Percentiles rank a stretch among this genome's conserved stretches.
phyloP scores from a whole-genome alignment of 2,329 filamentous ascomycete species.

The Aspergillus sp. region DNA sequence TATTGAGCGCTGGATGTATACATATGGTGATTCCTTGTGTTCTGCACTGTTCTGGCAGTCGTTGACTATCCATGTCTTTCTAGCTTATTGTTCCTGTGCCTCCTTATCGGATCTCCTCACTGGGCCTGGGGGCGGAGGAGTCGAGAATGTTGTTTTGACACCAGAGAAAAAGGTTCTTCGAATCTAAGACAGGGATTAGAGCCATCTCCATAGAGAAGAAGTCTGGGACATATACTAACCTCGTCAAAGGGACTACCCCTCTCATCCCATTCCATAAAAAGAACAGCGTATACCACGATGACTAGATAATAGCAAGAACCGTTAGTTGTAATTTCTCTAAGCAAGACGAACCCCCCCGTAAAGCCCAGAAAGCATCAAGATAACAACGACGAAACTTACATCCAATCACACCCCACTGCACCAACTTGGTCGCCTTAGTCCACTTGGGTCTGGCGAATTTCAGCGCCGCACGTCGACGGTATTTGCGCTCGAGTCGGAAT shows the following conservation, averaged over 20 bases:
- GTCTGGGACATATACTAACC: constrained; percentile 21
- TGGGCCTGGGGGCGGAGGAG: constrained; percentile 24
- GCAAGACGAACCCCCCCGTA: too few relatives aligned
- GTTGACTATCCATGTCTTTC: neutral
- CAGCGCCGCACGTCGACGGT: constrained; percentile 56
- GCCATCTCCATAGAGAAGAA: neutral
- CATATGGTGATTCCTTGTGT: too few relatives aligned
- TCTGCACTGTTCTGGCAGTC: neutral
- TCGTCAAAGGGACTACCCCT: constrained; percentile 36
- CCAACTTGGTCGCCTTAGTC: constrained; percentile 54
- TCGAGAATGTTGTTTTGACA: constrained; percentile 27
- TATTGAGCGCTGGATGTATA: too few relatives aligned
- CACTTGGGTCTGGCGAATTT: constrained; percentile 58
- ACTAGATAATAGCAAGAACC: neutral
- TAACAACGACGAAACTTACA: constrained; percentile 35
- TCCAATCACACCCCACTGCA: constrained; percentile 51
- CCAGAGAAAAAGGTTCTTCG: constrained; percentile 29
- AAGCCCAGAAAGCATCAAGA: neutral
- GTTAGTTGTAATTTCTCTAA: too few relatives aligned
- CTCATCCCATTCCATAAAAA: constrained; percentile 44
- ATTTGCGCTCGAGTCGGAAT: constrained; percentile 64
- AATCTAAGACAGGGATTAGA: constrained; percentile 16
- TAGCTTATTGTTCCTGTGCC: neutral
- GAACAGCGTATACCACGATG: constrained; percentile 31
- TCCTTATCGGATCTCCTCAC: constrained; percentile 15